These are phyloP conservation scores for Nemania serpens DNA, from an alignment of 2,329 filamentous ascomycete genomes.

Conservation along the genomic window DNA sequence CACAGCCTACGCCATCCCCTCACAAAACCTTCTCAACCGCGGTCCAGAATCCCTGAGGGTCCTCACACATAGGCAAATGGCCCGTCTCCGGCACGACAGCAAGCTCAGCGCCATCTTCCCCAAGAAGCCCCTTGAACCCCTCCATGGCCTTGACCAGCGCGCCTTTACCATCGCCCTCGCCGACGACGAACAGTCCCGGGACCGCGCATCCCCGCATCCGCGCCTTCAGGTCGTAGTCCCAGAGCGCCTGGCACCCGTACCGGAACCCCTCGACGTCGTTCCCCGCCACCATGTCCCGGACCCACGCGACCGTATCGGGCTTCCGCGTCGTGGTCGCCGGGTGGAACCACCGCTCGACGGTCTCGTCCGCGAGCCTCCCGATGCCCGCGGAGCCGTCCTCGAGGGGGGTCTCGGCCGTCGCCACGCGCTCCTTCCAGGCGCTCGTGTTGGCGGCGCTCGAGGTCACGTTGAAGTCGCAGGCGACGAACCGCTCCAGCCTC, in stretches of 20 bases:
- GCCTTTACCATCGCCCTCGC: slow-evolving; percentile 70
- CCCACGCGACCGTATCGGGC: slow-evolving; percentile 54
- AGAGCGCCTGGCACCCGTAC: slow-evolving; percentile 70
- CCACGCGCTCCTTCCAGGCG: slow-evolving; percentile 79
- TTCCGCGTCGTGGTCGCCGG: slow-evolving; percentile 52
- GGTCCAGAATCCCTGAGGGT: slow-evolving; percentile 68
- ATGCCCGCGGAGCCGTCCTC: slow-evolving; percentile 64
- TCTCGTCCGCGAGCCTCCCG: slow-evolving; percentile 67
- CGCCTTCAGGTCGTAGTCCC: slow-evolving; percentile 69
- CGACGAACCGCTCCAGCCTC: slow-evolving; percentile 82
- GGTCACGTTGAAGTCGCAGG: slow-evolving; percentile 77
- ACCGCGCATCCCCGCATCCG: slow-evolving; percentile 59
- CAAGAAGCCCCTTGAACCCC: slow-evolving; percentile 66
- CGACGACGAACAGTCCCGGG: slow-evolving; percentile 71
- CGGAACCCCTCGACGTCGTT: slow-evolving; percentile 75
- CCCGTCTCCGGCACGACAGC: slow-evolving; percentile 72
- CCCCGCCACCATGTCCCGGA: slow-evolving; percentile 69
- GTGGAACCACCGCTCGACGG: slow-evolving; percentile 81
- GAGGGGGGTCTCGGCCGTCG: slow-evolving; percentile 68
- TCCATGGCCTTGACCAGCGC: slow-evolving; percentile 81
- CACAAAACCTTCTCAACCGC: slow-evolving; percentile 64
- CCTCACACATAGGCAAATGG: slow-evolving; percentile 84
- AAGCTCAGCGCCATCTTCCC: slow-evolving; percentile 60
- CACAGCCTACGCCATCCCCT: not conserved
- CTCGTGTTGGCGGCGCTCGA: slow-evolving; percentile 75